Conservation (phyloP, 129 eudicot species). For the Heracleum sosnowskyi region DNA sequence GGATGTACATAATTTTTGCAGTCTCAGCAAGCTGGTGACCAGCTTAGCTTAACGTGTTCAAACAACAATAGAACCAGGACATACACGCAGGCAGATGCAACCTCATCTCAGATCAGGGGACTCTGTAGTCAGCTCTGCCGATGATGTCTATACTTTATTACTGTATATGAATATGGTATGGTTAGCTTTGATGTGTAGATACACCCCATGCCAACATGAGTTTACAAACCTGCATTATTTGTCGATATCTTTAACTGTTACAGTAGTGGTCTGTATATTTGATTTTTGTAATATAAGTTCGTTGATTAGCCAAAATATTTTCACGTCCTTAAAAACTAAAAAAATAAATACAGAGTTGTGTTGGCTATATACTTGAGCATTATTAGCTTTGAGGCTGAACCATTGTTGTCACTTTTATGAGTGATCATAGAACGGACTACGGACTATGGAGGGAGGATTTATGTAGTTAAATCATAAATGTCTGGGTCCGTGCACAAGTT, state of each 20-base stretch:
- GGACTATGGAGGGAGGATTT: no score
- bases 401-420: no score
- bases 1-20: constrained; percentile 21
- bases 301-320: not conserved
- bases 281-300: not conserved
- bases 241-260: not conserved
- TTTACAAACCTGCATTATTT: not conserved
- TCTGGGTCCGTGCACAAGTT: no score
- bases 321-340: not conserved
- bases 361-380: no score
- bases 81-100: constrained; percentile 38
- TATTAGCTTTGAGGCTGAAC: no score
- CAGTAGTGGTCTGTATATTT: not conserved
- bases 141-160: constrained; percentile 17
- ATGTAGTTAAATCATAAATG: no score
- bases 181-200: constrained; percentile 4
- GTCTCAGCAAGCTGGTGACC: constrained; percentile 64
- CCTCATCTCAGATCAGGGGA: constrained; percentile 56
- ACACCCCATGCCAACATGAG: not conserved
- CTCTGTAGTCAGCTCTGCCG: constrained; percentile 71
- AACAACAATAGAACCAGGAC: constrained; percentile 44
- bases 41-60: constrained; percentile 63
- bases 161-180: not conserved
- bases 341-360: no score
- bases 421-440: no score